These are phyloP conservation scores for Penicillium aurantiogriseum DNA, from an alignment of 2,329 filamentous ascomycete genomes.

Conservation along the genomic window DNA sequence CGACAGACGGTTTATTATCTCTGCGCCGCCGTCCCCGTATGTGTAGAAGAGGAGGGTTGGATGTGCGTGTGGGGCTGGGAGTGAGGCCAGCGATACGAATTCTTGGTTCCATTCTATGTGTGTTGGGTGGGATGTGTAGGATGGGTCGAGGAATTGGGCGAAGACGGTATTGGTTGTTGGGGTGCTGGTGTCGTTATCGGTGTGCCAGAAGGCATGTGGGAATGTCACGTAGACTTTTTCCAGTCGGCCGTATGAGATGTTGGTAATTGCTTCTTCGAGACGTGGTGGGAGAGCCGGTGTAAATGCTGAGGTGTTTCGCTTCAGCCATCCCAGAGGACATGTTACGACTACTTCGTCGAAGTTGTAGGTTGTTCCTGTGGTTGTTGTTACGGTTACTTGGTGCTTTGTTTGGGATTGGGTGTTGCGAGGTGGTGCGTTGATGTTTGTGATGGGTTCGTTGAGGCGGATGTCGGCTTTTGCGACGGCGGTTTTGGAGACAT, in stretches of 20 bases:
- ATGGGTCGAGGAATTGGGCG: constrained; percentile 71
- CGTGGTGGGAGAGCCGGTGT: constrained; percentile 43
- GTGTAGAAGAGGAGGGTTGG: constrained; percentile 79
- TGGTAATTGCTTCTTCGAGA: constrained; percentile 47
- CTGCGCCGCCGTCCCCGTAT: constrained; percentile 44
- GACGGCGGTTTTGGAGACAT: constrained; percentile 50
- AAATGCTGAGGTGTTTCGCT: constrained; percentile 49
- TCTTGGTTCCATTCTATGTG: constrained; percentile 70
- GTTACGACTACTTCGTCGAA: constrained; percentile 56
- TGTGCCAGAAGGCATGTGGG: constrained; percentile 71
- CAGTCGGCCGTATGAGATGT: constrained; percentile 48
- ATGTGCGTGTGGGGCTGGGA: constrained; percentile 60
- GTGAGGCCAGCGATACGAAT: constrained; percentile 70
- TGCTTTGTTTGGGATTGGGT: constrained; percentile 17
- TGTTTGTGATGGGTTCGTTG: constrained; percentile 43
- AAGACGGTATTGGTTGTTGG: constrained; percentile 54
- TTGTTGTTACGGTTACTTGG: constrained; percentile 47
- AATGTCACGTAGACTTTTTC: constrained; percentile 65
- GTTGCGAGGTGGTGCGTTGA: constrained; percentile 33
- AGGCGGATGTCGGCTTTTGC: constrained; percentile 52
- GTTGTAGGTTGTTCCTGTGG: constrained; percentile 32
- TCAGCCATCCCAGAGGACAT: constrained; percentile 55
- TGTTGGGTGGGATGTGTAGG: constrained; percentile 63
- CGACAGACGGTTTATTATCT: constrained; percentile 39
- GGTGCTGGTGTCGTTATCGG: constrained; percentile 20